Base-by-base conservation (phyloP, 352 stramenopile species). In the Salisapilia sapeloensis region DNA sequence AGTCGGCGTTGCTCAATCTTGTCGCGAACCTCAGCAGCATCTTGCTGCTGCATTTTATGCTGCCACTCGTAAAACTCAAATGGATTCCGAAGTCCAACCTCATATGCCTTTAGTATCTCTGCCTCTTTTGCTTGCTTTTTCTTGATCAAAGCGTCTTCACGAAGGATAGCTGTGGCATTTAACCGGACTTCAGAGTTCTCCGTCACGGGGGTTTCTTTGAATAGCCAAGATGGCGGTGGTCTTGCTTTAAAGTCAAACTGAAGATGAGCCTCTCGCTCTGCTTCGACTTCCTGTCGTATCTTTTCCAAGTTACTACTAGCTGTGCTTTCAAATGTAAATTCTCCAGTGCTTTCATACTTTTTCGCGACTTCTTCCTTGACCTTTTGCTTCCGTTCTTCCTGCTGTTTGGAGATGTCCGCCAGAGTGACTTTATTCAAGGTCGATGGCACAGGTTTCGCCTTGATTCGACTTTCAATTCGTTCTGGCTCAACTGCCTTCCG, bases 21-120 rank as follows among this genome's bases (percentile, higher is more conserved):
- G 6, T 58, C 60, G 17, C 67, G 60, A 34, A 50, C 54, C 21
- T 64, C 71, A 1, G 56, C 52, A 29, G 91, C 53, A 40, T 95
- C 81, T 24, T 82, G 57, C 33, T 77, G 54, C 29, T 74, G 55
- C 71, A 93, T 92, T n/a, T 56, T 55, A 8, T 45, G 56, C 41
- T 95, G 77, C 85, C 86, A 96, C 15, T 61, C 51, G 29, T 93
- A 91, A 22, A 92, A 96, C 21, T 94, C 83, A 17, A 90, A 76
- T 2, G 74, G 67, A 29, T 96, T 85, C 11, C 85, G 53, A 14
- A 96, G 48, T 34, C 95, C 81, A 1, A 74, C 60, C 46, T 96
- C 86, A 38, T 93, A 96, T 5, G 71, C 65, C 15, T 76, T 49
- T 12, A 94, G 57, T 13, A 91, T 32, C 42, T 83, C 60, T 6